Evolutionary conservation across 345 rosid species (phyloP), one percentile per base, ranked within the genome.

Genomic region (Litchi chinensis): DNA sequence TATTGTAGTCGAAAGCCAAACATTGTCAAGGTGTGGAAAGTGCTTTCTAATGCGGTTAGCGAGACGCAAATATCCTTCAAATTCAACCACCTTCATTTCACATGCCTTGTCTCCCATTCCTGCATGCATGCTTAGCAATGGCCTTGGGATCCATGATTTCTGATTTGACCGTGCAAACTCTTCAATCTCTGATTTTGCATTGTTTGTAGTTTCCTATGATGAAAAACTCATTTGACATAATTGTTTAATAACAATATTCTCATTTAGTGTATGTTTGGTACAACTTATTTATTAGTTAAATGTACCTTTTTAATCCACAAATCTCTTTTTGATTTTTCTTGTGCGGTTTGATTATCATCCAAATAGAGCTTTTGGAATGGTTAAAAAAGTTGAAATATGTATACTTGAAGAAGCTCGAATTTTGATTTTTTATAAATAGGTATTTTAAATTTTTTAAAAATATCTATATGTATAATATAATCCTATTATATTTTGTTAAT

Each of bases 81-180:
- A 91, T 65, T 88, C 88, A 0, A 90, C 91, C 12, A 96, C 90
- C 82, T 88, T 91, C 99, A 96, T 96, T 82, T 96, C 97, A 15
- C 95, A 90, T 0, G 99, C 95, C 84, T 96, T 96, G 89, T 96
- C 99, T 73, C 99, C 97, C 98, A 96, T 96, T 72, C 99, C 86
- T n/a, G 94, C 98, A 16, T 96, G 99, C 83, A 96, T 81, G 82
- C 99, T 96, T 73, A 94, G 88, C 86, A 96, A 79, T 40, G 98
- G 99, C 85, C 95, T 85, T 0, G 98, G 98, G 3, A 86, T 86
- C 99, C 99, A 96, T 3, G 97, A 92, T 79, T 85, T 90, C 79
- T 90, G 93, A 82, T 76, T 87, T 8, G 97, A 90, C 99, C 98
- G 94, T 1, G 94, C 95, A 19, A 82, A 86, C 44, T 86, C 86